Evolutionary conservation across 1,284 basidiomycete genomes (phyloP).

Genomic region (Malassezia slooffiae): DNA sequence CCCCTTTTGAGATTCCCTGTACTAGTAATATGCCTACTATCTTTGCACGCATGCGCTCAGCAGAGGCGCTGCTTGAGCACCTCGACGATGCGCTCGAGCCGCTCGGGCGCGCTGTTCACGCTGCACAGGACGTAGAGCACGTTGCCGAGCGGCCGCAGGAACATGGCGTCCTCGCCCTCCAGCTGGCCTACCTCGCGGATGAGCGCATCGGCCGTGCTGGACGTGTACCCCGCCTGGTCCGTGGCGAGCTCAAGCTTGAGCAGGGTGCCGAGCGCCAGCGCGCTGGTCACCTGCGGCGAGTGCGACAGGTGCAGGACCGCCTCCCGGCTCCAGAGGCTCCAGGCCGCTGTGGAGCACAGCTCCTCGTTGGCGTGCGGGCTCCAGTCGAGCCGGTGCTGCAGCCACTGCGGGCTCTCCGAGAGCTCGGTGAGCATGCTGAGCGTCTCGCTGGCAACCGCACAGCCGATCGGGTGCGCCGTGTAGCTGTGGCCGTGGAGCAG

Average conservation of each 20-base stretch:
- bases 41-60: too few relatives aligned
- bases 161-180: slow-evolving; percentile 51
- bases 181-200: slow-evolving; percentile 8
- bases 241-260: slow-evolving; percentile 63
- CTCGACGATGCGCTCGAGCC: slow-evolving; percentile 24
- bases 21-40: too few relatives aligned
- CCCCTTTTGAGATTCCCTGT: too few relatives aligned
- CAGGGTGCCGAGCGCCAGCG: slow-evolving; percentile 80
- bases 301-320: slow-evolving; percentile 61
- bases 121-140: slow-evolving; percentile 91
- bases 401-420: slow-evolving; percentile 55
- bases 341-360: slow-evolving; percentile 40
- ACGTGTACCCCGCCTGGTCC: slow-evolving; percentile 50
- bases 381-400: slow-evolving; percentile 53
- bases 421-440: slow-evolving; percentile 55
- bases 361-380: slow-evolving; percentile 3
- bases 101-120: slow-evolving; percentile 57
- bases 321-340: slow-evolving; percentile 76
- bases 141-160: slow-evolving; percentile 80
- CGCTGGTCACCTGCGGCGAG: slow-evolving; percentile 57
- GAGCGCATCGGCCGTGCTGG: slow-evolving; percentile 23
- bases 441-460: slow-evolving; percentile 75
- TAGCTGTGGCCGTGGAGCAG: slow-evolving; percentile 91
- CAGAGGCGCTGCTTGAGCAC: too few relatives aligned
- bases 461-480: slow-evolving; percentile 54